Percentiles rank a stretch among this genome's conserved stretches.
Evolutionary conservation across 257 asterid species (phyloP).

Genomic region (Pogostemon cablin): DNA sequence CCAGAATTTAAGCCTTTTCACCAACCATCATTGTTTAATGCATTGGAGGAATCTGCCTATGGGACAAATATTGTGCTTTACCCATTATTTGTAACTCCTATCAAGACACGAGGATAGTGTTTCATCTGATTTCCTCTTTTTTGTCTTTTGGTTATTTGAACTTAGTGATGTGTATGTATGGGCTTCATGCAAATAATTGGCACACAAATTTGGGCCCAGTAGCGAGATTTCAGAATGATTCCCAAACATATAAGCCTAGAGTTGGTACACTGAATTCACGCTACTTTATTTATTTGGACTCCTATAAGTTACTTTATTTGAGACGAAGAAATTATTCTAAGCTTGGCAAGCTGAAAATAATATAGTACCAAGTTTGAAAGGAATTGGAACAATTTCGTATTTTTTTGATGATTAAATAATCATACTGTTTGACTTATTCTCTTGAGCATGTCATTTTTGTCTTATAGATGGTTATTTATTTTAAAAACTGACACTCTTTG

Average conservation of each 20-base stretch:
- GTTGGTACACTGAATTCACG: neutral
- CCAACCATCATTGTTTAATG: neutral
- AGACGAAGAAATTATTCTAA: neutral
- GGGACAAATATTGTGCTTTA: neutral
- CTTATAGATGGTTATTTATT: neutral
- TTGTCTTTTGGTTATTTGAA: constrained; percentile 25
- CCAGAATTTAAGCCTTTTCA: neutral
- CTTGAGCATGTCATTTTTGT: neutral
- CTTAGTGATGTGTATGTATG: neutral
- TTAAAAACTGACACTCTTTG: constrained; percentile 7
- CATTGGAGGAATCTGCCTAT: neutral
- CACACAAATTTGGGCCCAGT: constrained; percentile 20
- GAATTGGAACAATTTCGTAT: neutral
- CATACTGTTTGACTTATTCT: constrained; percentile 6
- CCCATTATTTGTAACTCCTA: neutral
- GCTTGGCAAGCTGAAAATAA: neutral
- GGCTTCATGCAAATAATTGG: neutral
- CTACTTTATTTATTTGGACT: constrained; percentile 14
- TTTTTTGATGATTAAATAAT: constrained; percentile 10
- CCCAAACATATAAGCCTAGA: too few species aligned
- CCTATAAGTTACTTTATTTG: constrained; percentile 8
- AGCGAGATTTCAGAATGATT: neutral
- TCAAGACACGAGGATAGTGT: neutral
- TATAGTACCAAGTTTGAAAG: too few species aligned
- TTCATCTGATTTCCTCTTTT: constrained; percentile 2